These are phyloP conservation scores for Talaromyces sp. DNA, from an alignment of 2,329 filamentous ascomycete genomes.

Conservation along the genomic window DNA sequence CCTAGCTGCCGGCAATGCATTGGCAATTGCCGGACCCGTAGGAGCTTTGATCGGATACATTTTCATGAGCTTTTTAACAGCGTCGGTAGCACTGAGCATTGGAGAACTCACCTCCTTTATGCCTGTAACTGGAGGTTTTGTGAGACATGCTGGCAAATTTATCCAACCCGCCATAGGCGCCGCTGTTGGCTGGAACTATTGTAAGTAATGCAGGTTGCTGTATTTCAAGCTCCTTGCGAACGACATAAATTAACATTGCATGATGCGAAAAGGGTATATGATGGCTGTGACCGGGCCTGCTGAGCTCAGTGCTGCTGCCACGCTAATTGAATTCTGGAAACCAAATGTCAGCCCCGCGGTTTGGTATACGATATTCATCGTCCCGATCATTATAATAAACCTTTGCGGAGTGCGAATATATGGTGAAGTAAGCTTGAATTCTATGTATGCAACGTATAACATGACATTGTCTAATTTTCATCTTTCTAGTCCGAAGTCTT, in stretches of 20 bases:
- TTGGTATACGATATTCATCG: constrained; percentile 69
- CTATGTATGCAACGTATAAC: background rate
- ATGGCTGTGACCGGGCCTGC: constrained; percentile 46
- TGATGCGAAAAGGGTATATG: constrained; percentile 34
- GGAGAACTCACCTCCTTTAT: constrained; percentile 59
- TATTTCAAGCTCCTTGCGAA: background rate
- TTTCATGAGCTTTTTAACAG: constrained; percentile 51
- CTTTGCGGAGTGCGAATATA: background rate
- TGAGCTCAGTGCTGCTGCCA: constrained; percentile 47
- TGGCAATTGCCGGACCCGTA: constrained; percentile 51
- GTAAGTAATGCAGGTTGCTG: background rate
- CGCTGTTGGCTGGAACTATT: background rate
- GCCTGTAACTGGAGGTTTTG: constrained; percentile 50
- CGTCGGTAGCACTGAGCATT: constrained; percentile 49
- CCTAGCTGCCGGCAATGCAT: constrained; percentile 52
- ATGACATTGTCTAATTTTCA: background rate
- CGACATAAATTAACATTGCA: background rate
- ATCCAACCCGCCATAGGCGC: constrained; percentile 2
- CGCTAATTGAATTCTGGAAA: constrained; percentile 47
- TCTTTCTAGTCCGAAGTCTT: background rate
- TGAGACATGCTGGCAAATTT: constrained; percentile 45
- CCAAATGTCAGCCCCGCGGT: constrained; percentile 54
- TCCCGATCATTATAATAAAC: constrained; percentile 52
- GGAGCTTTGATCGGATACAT: constrained; percentile 54
- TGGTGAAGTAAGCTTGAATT: background rate